Percentiles rank a stretch among this genome's conserved stretches.
Evolutionary conservation across 129 eudicot species (phyloP).

Genomic region (Pseudognaphalium luteoalbum): DNA sequence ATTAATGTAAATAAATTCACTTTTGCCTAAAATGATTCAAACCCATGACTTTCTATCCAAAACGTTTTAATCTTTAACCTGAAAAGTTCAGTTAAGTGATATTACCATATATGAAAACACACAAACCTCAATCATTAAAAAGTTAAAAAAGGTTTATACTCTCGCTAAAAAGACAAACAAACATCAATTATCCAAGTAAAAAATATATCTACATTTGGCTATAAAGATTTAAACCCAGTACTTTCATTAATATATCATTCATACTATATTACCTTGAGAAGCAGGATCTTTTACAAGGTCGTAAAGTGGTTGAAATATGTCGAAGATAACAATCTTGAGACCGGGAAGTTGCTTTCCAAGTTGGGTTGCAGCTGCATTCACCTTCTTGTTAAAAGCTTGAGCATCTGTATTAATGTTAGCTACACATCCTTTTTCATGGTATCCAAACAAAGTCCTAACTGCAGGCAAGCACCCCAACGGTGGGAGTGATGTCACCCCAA

Average conservation of each 20-base stretch:
- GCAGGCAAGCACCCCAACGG: slow-evolving; percentile 90
- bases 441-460: slow-evolving; percentile 72
- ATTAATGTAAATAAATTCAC: background rate
- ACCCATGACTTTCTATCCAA: background rate
- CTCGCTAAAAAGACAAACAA: background rate
- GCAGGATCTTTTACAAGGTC: slow-evolving; percentile 61
- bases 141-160: too few relatives aligned
- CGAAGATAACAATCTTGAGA: slow-evolving; percentile 54
- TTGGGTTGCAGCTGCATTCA: slow-evolving; percentile 52
- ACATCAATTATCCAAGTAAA: background rate
- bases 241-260: background rate
- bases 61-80: background rate
- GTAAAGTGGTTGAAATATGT: slow-evolving; percentile 65
- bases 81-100: background rate
- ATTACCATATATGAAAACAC: slow-evolving; percentile 39
- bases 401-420: slow-evolving; percentile 67
- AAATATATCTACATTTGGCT: background rate
- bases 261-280: slow-evolving; percentile 45
- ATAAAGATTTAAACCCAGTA: slow-evolving; percentile 1
- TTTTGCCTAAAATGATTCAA: background rate
- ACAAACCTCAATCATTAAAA: too few relatives aligned
- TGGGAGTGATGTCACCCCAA: slow-evolving; percentile 91
- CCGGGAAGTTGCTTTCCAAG: slow-evolving; percentile 58
- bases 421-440: slow-evolving; percentile 67
- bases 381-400: slow-evolving; percentile 65